Percentiles rank a stretch among this genome's conserved stretches.
These are phyloP conservation scores for Leptographium procerum DNA, from an alignment of 2,329 filamentous ascomycete species.

Conservation along the genomic window DNA sequence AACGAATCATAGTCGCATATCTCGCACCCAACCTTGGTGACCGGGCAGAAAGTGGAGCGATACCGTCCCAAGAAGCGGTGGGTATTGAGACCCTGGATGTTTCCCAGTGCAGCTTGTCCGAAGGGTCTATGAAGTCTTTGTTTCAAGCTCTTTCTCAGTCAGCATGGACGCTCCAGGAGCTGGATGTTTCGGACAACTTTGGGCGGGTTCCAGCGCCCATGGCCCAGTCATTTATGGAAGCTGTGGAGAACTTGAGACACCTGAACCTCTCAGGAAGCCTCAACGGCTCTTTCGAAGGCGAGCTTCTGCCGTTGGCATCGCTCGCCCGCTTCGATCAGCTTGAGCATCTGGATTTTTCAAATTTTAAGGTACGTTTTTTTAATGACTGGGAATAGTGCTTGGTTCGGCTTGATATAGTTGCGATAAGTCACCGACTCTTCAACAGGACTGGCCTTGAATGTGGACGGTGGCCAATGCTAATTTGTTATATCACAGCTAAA, in stretches of 20 bases:
- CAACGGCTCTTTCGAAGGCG: slow-evolving; percentile 30
- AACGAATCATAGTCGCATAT: slow-evolving; percentile 2
- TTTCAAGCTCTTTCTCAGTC: slow-evolving; percentile 32
- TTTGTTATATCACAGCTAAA: slow-evolving; percentile 6
- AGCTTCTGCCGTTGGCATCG: slow-evolving; percentile 34
- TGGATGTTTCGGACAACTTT: slow-evolving; percentile 42
- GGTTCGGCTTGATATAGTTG: too few relatives aligned
- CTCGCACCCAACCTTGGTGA: slow-evolving; percentile 4
- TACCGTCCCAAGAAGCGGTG: slow-evolving; percentile 12
- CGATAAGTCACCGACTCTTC: too few relatives aligned
- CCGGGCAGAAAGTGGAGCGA: not conserved
- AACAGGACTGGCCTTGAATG: too few relatives aligned
- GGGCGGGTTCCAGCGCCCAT: slow-evolving; percentile 38
- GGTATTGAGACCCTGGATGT: slow-evolving; percentile 37
- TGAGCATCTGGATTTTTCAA: slow-evolving; percentile 42
- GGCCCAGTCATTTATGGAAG: slow-evolving; percentile 31
- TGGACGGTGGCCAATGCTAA: not conserved
- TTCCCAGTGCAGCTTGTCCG: slow-evolving; percentile 39
- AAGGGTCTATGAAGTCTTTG: slow-evolving; percentile 34
- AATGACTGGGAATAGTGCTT: not conserved
- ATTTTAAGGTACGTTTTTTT: slow-evolving; percentile 32
- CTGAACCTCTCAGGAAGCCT: slow-evolving; percentile 41
- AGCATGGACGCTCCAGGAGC: slow-evolving; percentile 27
- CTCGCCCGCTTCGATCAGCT: slow-evolving; percentile 32
- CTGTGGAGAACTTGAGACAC: slow-evolving; percentile 31